Evolutionary conservation across 2,329 filamentous ascomycete genomes (phyloP).

Genomic region (Arachnomyces sp.): DNA sequence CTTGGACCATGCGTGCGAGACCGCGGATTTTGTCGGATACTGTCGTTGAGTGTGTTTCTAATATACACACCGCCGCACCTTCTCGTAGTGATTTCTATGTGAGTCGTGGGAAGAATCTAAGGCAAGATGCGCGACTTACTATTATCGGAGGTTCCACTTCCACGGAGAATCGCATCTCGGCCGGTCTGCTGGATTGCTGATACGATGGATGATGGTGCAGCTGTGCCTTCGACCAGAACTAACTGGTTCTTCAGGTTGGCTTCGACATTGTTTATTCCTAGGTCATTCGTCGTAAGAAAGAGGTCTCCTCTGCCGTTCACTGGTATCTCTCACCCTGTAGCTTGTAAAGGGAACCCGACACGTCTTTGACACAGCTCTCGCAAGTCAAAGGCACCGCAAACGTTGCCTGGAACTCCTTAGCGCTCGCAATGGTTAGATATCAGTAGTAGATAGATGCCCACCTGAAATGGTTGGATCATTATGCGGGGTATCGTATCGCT

Average conservation of each 20-base stretch:
- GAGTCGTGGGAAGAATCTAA: conserved; percentile 4
- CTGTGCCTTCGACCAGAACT: conserved; percentile 77
- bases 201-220: conserved; percentile 82
- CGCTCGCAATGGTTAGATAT: conserved; percentile 17
- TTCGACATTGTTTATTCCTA: conserved; percentile 74
- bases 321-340: conserved; percentile 50
- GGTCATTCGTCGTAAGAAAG: conserved; percentile 1
- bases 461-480: conserved; percentile 42
- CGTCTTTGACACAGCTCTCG: conserved; percentile 76
- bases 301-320: conserved; percentile 1
- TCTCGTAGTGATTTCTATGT: neutral
- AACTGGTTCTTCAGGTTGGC: conserved; percentile 76
- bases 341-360: conserved; percentile 69
- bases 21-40: conserved; percentile 67
- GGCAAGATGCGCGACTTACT: conserved; percentile 42
- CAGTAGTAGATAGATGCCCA: conserved; percentile 12
- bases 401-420: conserved; percentile 56
- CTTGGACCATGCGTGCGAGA: conserved; percentile 87
- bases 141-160: conserved; percentile 75
- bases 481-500: conserved; percentile 10
- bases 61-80: conserved; percentile 86
- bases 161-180: conserved; percentile 86
- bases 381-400: conserved; percentile 94
- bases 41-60: conserved; percentile 66
- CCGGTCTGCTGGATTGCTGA: conserved; percentile 81